phyloP scores from a whole-genome alignment of 2,329 filamentous ascomycete genomes.

The Phyllosticta capitalensis region DNA sequence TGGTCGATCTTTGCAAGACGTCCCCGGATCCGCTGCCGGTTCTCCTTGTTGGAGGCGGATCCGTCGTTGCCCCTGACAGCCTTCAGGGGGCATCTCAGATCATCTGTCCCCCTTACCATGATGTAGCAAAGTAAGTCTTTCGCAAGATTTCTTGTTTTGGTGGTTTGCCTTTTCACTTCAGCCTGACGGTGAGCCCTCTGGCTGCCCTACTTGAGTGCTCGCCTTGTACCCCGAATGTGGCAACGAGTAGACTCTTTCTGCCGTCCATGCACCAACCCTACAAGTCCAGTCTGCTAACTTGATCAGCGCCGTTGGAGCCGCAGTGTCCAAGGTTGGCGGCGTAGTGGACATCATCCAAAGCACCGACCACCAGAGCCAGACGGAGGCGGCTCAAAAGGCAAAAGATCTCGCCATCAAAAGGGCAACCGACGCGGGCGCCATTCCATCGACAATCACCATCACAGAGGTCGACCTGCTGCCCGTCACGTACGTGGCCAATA shows the following conservation, averaged over 20 bases:
- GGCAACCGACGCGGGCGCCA: conserved; percentile 38
- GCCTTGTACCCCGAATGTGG: too few species aligned
- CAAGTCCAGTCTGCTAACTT: conserved; percentile 12
- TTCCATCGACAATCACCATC: conserved; percentile 35
- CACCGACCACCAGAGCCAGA: conserved; percentile 20
- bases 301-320: conserved; percentile 8
- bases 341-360: conserved; percentile 5
- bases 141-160: conserved; percentile 15
- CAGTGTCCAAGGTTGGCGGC: conserved; percentile 11
- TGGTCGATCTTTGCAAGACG: conserved; percentile 55
- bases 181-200: too few species aligned
- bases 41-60: conserved; percentile 54
- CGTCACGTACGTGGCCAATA: conserved; percentile 45
- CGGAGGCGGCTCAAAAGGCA: conserved; percentile 11
- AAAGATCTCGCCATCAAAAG: conserved; percentile 34
- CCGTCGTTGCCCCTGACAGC: conserved; percentile 47
- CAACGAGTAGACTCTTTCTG: too few species aligned
- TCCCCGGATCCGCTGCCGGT: conserved; percentile 51
- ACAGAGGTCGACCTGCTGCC: conserved; percentile 47
- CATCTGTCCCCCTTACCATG: conserved; percentile 18
- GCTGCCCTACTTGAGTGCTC: too few species aligned
- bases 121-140: conserved; percentile 6
- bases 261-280: conserved; percentile 22
- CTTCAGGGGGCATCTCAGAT: conserved; percentile 50
- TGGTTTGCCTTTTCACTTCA: too few species aligned